Evolutionary conservation across 345 rosid species (phyloP).

Genomic region (Ricinus communis): DNA sequence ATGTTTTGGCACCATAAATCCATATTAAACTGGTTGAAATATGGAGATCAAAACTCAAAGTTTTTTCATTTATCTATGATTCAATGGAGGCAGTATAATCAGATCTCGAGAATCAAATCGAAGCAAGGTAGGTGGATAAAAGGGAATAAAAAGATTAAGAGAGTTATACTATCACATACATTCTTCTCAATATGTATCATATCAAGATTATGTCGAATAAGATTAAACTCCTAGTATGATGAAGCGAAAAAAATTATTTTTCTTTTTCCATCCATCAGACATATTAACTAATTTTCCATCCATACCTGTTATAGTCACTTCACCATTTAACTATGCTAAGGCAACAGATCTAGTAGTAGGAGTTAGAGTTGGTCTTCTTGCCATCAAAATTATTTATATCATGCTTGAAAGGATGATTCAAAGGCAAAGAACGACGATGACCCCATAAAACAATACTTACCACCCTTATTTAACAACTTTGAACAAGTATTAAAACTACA

Average conservation of each 20-base stretch:
- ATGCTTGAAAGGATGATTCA: neutral
- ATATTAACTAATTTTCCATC: neutral
- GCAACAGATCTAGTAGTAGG: neutral
- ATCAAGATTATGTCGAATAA: neutral
- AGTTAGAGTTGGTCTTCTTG: neutral
- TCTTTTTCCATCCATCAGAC: neutral
- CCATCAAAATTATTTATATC: constrained; percentile 4
- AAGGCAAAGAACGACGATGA: neutral
- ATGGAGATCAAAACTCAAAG: no score
- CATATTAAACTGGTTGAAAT: no score
- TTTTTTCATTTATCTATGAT: no score
- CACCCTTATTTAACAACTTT: neutral
- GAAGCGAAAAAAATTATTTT: constrained; percentile 11
- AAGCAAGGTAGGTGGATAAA: no score
- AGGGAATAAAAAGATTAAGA: no score
- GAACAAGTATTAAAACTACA: neutral
- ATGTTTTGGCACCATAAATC: no score
- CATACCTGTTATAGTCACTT: no score
- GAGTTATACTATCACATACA: constrained; percentile 14
- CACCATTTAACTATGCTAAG: neutral
- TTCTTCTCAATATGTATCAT: constrained; percentile 12
- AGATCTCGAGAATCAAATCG: no score
- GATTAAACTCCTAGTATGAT: neutral
- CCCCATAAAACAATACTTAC: constrained; percentile 9
- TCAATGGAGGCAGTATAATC: no score